Evolutionary conservation across 179 eudicot species (phyloP).

Genomic region (Dionaea muscipula): DNA sequence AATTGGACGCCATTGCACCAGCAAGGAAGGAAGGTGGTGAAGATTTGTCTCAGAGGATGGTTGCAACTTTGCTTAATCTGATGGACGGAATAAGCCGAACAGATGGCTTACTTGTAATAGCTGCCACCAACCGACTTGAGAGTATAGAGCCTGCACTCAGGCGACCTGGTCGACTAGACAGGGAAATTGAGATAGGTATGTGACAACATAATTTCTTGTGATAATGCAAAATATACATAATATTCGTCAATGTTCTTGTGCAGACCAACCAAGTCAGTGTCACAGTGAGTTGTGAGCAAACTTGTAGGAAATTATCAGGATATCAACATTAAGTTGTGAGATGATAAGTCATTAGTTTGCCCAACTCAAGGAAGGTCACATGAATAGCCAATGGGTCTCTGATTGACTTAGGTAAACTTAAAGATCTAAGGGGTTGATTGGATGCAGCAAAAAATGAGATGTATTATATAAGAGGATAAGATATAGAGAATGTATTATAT

Average conservation of each 20-base stretch:
- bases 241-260: conserved; percentile 1
- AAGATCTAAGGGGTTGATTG: too few species aligned
- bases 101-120: conserved; percentile 66
- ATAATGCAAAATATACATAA: too few species aligned
- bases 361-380: too few species aligned
- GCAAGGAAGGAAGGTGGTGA: conserved; percentile 89
- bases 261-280: neutral
- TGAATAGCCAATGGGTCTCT: too few species aligned
- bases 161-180: conserved; percentile 86
- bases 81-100: conserved; percentile 79
- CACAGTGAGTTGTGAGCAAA: too few species aligned
- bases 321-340: too few species aligned
- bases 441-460: too few species aligned
- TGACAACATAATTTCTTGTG: neutral
- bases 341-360: too few species aligned
- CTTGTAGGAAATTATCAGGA: too few species aligned
- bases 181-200: conserved; percentile 87
- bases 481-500: too few species aligned
- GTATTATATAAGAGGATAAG: too few species aligned
- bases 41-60: conserved; percentile 83
- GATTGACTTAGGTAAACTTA: too few species aligned
- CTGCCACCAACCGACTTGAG: conserved; percentile 83
- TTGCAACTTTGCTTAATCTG: conserved; percentile 69
- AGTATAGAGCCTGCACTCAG: conserved; percentile 91
- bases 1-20: conserved; percentile 96